A percentile compares a stretch with the other conserved stretches of the same genome.
phyloP scores from a whole-genome alignment of 78 protist species.

The Guillardia theta region DNA sequence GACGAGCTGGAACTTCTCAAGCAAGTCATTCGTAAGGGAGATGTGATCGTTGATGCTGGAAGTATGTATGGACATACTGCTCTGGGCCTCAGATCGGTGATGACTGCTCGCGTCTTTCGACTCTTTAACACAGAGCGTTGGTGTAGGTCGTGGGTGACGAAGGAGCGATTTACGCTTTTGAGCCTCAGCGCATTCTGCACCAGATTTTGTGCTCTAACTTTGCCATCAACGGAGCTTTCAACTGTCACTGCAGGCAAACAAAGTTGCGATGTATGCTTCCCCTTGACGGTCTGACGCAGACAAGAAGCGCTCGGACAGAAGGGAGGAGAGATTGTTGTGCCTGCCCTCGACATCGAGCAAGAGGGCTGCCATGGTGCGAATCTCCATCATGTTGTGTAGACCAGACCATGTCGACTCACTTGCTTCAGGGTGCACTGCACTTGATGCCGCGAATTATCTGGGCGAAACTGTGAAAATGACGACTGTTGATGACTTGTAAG shows the following conservation, averaged over 20 bases:
- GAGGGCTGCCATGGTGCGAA: slow-evolving; percentile 44
- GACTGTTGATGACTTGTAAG: background rate
- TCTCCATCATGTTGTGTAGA: too few relatives aligned
- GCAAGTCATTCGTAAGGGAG: background rate
- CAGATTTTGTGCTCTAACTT: slow-evolving; percentile 20
- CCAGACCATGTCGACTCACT: too few relatives aligned
- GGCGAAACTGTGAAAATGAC: background rate
- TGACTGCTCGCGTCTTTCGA: too few relatives aligned
- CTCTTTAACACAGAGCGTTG: too few relatives aligned
- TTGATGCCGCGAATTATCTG: slow-evolving; percentile 8
- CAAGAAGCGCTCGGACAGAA: background rate
- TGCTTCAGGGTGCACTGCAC: slow-evolving; percentile 36
- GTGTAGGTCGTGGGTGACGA: background rate
- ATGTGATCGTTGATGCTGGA: background rate
- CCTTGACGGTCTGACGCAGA: background rate
- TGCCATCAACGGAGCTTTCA: background rate
- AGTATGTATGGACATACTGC: background rate
- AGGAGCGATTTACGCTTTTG: background rate
- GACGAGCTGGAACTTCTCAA: slow-evolving; percentile 13
- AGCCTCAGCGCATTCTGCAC: slow-evolving; percentile 35
- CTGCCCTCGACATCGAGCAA: background rate
- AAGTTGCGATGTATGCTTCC: background rate
- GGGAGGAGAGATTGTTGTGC: slow-evolving; percentile 5
- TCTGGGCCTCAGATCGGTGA: background rate
- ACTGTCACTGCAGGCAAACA: background rate